These are phyloP conservation scores for Aspergillus heteromorphus DNA, from an alignment of 495 filamentous ascomycete genomes.

Conservation along the genomic window DNA sequence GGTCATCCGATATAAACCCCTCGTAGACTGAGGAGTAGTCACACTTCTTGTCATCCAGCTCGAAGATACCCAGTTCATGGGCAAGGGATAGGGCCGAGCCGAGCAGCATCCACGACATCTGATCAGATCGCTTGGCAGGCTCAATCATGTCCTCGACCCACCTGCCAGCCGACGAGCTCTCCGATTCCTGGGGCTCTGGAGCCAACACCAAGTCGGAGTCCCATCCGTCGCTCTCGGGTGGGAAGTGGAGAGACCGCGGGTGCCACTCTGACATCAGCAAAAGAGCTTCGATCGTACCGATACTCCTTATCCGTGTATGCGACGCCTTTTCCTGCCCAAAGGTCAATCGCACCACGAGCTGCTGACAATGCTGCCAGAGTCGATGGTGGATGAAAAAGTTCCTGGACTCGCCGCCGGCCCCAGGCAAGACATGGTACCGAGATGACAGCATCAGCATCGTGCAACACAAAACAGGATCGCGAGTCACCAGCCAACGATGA, in stretches of 20 bases:
- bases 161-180: slow-evolving; percentile 25
- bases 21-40: slow-evolving; percentile 15
- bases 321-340: slow-evolving; percentile 47
- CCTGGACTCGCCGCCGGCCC: slow-evolving; percentile 45
- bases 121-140: slow-evolving; percentile 47
- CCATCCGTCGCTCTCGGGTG: slow-evolving; percentile 47
- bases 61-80: slow-evolving; percentile 48
- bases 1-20: slow-evolving; percentile 28
- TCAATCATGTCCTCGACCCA: slow-evolving; percentile 48
- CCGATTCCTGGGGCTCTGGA: slow-evolving; percentile 17
- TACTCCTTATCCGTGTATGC: slow-evolving; percentile 38
- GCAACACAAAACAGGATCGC: slow-evolving; percentile 45
- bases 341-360: slow-evolving; percentile 45
- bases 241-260: slow-evolving; percentile 49
- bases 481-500: slow-evolving; percentile 39
- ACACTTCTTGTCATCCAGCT: slow-evolving; percentile 31
- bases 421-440: slow-evolving; percentile 47
- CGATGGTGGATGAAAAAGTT: slow-evolving; percentile 52
- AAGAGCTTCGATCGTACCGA: slow-evolving; percentile 49
- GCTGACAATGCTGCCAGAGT: slow-evolving; percentile 50
- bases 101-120: slow-evolving; percentile 55
- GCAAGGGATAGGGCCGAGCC: slow-evolving; percentile 47
- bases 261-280: slow-evolving; percentile 54
- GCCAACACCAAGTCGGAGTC: slow-evolving; percentile 35
- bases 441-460: slow-evolving; percentile 53